Percentiles rank a stretch among this genome's conserved stretches.
phyloP scores from a whole-genome alignment of 345 rosid genomes.

The Acer yangbiense region DNA sequence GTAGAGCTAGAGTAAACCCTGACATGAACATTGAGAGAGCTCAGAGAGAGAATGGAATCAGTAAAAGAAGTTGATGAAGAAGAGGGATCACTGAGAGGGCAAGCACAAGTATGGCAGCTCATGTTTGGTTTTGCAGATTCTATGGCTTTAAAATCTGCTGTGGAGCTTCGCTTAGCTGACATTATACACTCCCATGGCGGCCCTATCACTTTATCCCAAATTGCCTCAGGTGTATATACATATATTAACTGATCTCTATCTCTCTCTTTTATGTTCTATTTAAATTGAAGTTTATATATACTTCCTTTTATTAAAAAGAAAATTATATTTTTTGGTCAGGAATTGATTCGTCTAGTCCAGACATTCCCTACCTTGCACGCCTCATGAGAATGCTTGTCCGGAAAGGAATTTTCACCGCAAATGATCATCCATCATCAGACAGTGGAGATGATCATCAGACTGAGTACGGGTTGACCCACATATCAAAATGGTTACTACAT shows the following conservation, averaged over 20 bases:
- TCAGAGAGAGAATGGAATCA: background rate
- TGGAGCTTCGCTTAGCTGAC: slow-evolving; percentile 36
- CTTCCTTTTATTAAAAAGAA: too few relatives aligned
- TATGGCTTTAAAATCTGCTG: slow-evolving; percentile 31
- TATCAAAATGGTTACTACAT: slow-evolving; percentile 32
- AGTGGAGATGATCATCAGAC: background rate
- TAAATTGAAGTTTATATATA: too few relatives aligned
- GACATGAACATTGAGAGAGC: background rate
- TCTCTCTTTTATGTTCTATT: too few relatives aligned
- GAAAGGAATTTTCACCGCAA: slow-evolving; percentile 32
- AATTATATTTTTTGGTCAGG: background rate
- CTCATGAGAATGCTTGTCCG: slow-evolving; percentile 46
- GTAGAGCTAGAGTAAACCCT: too few relatives aligned
- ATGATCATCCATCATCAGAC: slow-evolving; percentile 3
- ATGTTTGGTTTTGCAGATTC: slow-evolving; percentile 28
- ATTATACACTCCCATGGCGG: slow-evolving; percentile 25
- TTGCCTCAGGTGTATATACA: too few relatives aligned
- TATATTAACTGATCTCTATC: too few relatives aligned
- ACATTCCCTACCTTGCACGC: slow-evolving; percentile 20
- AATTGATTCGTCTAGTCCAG: background rate
- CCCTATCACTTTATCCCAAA: slow-evolving; percentile 17
- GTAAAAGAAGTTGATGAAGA: background rate
- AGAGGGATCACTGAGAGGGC: slow-evolving; percentile 22
- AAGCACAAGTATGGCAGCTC: slow-evolving; percentile 21
- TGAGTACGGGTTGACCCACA: slow-evolving; percentile 21